A percentile compares a stretch with the other conserved stretches of the same genome.
These are phyloP conservation scores for Cladophialophora chaetospira DNA, from an alignment of 2,329 filamentous ascomycete species.

Conservation along the genomic window DNA sequence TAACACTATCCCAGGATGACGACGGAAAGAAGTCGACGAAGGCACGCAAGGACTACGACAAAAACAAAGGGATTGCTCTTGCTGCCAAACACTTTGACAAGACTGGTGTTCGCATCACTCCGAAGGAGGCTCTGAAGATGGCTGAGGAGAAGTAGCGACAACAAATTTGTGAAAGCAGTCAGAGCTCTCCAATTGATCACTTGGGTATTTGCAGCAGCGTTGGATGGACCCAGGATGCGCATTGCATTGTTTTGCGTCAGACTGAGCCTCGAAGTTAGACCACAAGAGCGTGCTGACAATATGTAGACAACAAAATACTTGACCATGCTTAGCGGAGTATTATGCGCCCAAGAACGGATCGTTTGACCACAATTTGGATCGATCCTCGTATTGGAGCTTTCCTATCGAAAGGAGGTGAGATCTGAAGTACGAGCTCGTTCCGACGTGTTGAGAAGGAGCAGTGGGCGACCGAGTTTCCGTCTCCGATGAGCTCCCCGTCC, in stretches of 20 bases:
- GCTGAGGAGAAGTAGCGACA: slow-evolving; percentile 18
- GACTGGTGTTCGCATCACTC: slow-evolving; percentile 32
- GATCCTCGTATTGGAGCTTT: too few relatives aligned
- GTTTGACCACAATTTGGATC: too few relatives aligned
- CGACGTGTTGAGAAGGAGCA: too few relatives aligned
- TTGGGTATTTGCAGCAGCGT: background rate
- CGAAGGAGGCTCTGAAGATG: slow-evolving; percentile 28
- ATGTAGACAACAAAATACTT: background rate
- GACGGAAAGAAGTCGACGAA: background rate
- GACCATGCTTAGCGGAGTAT: too few relatives aligned
- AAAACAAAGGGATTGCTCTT: slow-evolving; percentile 27
- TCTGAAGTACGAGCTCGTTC: too few relatives aligned
- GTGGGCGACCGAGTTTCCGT: too few relatives aligned
- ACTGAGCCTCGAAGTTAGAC: too few relatives aligned
- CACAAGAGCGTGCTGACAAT: background rate
- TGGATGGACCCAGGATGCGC: background rate
- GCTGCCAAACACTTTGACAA: slow-evolving; percentile 34
- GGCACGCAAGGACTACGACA: slow-evolving; percentile 20
- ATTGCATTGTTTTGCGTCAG: background rate
- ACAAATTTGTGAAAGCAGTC: background rate
- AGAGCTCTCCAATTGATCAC: background rate
- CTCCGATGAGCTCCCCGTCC: too few relatives aligned
- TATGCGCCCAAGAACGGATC: too few relatives aligned
- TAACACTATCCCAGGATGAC: background rate
- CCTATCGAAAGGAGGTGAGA: too few relatives aligned